These are phyloP conservation scores for Corchorus capsularis DNA, from an alignment of 345 rosid species.

Conservation along the genomic window DNA sequence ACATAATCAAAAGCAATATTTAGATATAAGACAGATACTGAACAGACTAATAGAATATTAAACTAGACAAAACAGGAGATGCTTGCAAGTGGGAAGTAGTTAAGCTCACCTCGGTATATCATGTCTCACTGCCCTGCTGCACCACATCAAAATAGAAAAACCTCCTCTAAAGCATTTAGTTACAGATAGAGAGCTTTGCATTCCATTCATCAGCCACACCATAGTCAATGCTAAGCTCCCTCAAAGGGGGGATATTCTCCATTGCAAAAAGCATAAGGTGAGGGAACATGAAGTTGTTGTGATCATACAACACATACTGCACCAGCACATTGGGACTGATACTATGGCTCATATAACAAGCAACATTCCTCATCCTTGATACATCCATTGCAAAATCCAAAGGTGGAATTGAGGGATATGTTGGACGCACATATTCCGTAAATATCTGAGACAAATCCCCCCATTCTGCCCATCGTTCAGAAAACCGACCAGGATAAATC, in stretches of 20 bases:
- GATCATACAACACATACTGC: conserved; percentile 82
- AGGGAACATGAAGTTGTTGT: conserved; percentile 86
- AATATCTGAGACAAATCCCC: conserved; percentile 81
- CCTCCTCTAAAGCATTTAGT: conserved; percentile 30
- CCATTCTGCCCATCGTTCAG: conserved; percentile 78
- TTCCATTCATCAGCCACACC: conserved; percentile 82
- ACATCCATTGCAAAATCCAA: conserved; percentile 95
- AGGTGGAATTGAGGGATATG: conserved; percentile 72
- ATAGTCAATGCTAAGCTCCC: conserved; percentile 92
- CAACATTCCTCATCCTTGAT: conserved; percentile 89
- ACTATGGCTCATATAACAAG: conserved; percentile 93
- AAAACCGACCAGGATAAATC: conserved; percentile 73
- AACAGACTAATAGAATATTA: not conserved
- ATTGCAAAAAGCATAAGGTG: conserved; percentile 87
- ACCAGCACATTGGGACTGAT: conserved; percentile 79
- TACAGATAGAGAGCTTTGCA: conserved; percentile 82
- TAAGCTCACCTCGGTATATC: conserved; percentile 36
- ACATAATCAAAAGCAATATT: conserved; percentile 3
- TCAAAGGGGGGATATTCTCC: conserved; percentile 89
- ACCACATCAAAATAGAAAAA: conserved; percentile 25
- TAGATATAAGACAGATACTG: not conserved
- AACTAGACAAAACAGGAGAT: not conserved
- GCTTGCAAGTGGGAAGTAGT: not conserved
- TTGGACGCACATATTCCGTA: conserved; percentile 52
- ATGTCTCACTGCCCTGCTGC: conserved; percentile 30